Conservation (phyloP, 2,329 filamentous ascomycete genomes). For the Cordyceps farinosa region DNA sequence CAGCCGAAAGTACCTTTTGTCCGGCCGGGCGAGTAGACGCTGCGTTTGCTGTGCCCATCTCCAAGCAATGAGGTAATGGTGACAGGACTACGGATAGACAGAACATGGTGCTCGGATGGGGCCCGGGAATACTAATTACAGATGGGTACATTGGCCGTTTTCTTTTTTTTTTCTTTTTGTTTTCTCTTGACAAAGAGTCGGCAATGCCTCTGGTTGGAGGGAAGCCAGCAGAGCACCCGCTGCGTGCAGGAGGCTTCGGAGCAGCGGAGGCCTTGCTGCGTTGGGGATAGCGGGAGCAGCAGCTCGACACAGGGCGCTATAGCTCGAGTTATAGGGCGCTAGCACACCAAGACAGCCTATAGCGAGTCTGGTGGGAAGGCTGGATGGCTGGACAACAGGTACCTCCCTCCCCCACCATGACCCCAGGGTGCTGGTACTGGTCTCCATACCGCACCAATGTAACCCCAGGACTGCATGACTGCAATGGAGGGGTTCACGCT, state of each 20-base stretch:
- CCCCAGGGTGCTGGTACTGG: conserved; percentile 4
- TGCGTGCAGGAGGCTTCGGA: background rate
- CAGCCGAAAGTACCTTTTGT: conserved; percentile 17
- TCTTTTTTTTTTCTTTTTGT: background rate
- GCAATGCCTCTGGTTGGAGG: too few relatives aligned
- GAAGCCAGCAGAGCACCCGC: background rate
- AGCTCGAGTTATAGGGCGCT: background rate
- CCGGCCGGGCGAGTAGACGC: background rate
- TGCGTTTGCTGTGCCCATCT: background rate
- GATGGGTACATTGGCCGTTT: background rate
- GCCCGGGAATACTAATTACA: background rate
- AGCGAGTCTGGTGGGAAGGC: background rate
- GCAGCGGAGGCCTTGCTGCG: conserved; percentile 10
- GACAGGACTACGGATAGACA: background rate
- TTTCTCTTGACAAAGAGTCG: background rate
- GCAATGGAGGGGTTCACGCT: background rate
- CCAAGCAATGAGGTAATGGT: background rate
- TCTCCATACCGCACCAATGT: background rate
- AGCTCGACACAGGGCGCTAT: background rate
- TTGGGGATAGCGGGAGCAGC: background rate
- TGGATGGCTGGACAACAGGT: background rate
- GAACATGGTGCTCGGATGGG: background rate
- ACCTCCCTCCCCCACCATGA: conserved; percentile 12
- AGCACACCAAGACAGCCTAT: background rate
- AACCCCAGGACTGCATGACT: background rate